These are phyloP conservation scores for Phytophthora citricola DNA, from an alignment of 352 stramenopile species.

Conservation along the genomic window DNA sequence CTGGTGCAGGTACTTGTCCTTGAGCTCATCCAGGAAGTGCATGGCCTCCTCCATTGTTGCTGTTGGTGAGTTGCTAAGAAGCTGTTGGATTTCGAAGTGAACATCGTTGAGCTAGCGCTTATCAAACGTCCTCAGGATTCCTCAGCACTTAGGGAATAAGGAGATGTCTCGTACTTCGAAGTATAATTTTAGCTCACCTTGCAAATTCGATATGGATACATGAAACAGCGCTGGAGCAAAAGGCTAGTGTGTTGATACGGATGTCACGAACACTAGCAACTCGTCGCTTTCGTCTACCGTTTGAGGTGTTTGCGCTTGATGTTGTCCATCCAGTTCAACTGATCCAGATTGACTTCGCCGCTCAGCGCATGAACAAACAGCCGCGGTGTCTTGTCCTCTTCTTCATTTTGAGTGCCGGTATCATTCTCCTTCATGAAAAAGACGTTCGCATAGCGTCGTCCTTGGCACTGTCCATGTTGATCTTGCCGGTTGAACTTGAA, in stretches of 20 bases:
- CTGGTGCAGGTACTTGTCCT: conserved; percentile 68
- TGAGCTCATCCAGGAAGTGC: conserved; percentile 58
- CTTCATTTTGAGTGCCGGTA: conserved; percentile 6
- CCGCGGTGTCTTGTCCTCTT: conserved; percentile 21
- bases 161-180: too few relatives aligned
- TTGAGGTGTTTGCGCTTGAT: conserved; percentile 77
- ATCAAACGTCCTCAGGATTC: too few relatives aligned
- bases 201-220: conserved; percentile 31
- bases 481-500: conserved; percentile 58
- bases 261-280: background rate
- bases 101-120: background rate
- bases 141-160: too few relatives aligned
- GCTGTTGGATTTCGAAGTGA: conserved; percentile 29
- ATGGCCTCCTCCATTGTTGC: conserved; percentile 42
- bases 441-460: conserved; percentile 76
- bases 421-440: conserved; percentile 66
- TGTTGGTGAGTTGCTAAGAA: conserved; percentile 11
- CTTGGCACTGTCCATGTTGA: conserved; percentile 78
- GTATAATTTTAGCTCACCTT: conserved; percentile 44
- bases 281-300: conserved; percentile 22
- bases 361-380: conserved; percentile 59
- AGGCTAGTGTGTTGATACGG: too few relatives aligned
- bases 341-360: conserved; percentile 52
- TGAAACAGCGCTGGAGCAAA: background rate
- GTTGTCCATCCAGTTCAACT: conserved; percentile 86